A percentile compares a stretch with the other conserved stretches of the same genome.
Conservation (phyloP, 495 filamentous ascomycete species). For the Penicillium paxilli region DNA sequence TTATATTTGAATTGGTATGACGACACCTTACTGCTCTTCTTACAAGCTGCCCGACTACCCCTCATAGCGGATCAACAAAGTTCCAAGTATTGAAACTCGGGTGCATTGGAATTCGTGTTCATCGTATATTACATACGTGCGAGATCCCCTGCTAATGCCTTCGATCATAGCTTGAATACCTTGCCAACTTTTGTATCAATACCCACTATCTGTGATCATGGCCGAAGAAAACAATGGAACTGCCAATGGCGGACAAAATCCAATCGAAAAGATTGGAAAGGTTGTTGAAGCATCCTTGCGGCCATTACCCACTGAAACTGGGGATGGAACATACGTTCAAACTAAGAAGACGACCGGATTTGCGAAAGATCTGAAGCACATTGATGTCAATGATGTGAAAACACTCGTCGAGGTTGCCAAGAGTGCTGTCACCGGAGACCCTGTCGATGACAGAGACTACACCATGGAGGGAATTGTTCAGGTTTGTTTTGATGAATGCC, state of each 20-base stretch:
- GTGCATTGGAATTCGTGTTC: neutral
- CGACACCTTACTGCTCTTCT: neutral
- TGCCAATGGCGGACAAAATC: constrained; percentile 26
- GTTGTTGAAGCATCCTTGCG: constrained; percentile 57
- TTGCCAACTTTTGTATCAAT: neutral
- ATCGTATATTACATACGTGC: too few relatives aligned
- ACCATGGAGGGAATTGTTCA: constrained; percentile 57
- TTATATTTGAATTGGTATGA: constrained; percentile 8
- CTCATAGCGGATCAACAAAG: neutral
- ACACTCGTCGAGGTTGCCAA: constrained; percentile 50
- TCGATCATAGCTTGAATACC: neutral
- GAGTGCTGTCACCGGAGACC: constrained; percentile 76
- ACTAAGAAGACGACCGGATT: constrained; percentile 32
- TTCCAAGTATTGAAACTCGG: neutral
- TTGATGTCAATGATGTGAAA: constrained; percentile 42
- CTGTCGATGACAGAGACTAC: constrained; percentile 78
- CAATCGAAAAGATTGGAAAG: constrained; percentile 54
- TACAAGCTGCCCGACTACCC: neutral
- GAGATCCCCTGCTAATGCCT: neutral
- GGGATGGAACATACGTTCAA: constrained; percentile 56
- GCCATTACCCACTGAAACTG: constrained; percentile 63
- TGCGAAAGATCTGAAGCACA: constrained; percentile 37
- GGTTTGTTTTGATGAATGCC: too few relatives aligned
- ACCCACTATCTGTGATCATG: constrained; percentile 19
- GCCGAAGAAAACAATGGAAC: constrained; percentile 13